Percentiles rank a stretch among this genome's conserved stretches.
Conservation (phyloP, 1,284 basidiomycete species). For the Butyriboletus appendiculatus region DNA sequence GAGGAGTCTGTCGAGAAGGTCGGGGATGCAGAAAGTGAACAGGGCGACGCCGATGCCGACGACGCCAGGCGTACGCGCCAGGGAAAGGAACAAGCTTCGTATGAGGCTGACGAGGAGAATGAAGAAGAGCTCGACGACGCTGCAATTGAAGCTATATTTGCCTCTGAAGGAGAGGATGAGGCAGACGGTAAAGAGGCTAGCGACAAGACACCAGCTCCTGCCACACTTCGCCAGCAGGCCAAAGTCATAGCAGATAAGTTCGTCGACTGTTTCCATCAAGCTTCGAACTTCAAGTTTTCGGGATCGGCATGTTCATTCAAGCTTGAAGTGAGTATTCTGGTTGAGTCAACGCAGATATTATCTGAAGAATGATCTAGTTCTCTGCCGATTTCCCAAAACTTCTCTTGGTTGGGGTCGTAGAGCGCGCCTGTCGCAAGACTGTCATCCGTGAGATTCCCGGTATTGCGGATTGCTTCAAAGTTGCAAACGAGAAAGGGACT, state of each 20-base stretch:
- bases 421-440: conserved; percentile 80
- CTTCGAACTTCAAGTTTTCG: conserved; percentile 78
- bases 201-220: conserved; percentile 35
- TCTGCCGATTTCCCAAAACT: conserved; percentile 81
- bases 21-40: conserved; percentile 60
- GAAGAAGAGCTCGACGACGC: conserved; percentile 54
- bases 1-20: conserved; percentile 28
- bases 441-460: conserved; percentile 88
- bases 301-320: conserved; percentile 75
- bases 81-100: conserved; percentile 69
- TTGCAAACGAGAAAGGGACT: conserved; percentile 48
- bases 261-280: conserved; percentile 53
- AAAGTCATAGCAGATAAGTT: conserved; percentile 52
- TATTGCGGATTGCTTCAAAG: conserved; percentile 81
- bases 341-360: neutral
- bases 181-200: conserved; percentile 36
- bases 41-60: conserved; percentile 80
- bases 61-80: conserved; percentile 69
- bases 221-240: conserved; percentile 44
- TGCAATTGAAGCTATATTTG: conserved; percentile 73
- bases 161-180: conserved; percentile 45
- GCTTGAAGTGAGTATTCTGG: conserved; percentile 63
- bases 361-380: conserved; percentile 46
- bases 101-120: conserved; percentile 66
- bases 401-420: conserved; percentile 88